Percentiles rank a stretch among this genome's conserved stretches.
Evolutionary conservation across 257 asterid genomes (phyloP).

Genomic region (Lavandula angustifolia): DNA sequence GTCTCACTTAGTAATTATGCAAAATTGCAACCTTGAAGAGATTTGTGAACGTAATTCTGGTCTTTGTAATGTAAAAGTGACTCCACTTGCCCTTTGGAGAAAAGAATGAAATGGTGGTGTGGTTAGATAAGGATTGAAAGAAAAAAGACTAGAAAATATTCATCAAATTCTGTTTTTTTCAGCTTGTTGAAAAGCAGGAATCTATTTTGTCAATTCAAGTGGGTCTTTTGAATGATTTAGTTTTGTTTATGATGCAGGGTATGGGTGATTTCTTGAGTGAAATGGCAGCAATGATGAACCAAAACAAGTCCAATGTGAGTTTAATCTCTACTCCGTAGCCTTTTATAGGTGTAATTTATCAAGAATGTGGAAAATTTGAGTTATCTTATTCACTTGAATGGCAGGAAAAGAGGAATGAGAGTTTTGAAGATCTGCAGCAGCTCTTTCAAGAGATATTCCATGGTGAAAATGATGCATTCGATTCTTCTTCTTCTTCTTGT

Average conservation of each 20-base stretch:
- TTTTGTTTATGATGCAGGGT: constrained; percentile 50
- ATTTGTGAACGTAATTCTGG: neutral
- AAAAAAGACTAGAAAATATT: neutral
- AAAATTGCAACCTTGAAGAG: neutral
- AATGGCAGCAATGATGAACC: constrained; percentile 73
- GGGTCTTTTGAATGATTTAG: neutral
- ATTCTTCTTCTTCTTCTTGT: constrained; percentile 47
- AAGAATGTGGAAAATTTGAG: constrained; percentile 10
- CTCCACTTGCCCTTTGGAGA: neutral
- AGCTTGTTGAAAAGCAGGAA: neutral
- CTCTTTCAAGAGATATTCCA: constrained; percentile 61
- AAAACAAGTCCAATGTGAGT: constrained; percentile 57
- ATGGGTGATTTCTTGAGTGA: constrained; percentile 80
- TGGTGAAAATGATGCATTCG: constrained; percentile 33
- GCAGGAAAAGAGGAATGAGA: constrained; percentile 60
- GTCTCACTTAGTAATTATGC: neutral
- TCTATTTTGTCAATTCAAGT: neutral
- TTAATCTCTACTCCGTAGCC: neutral
- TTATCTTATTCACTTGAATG: constrained; percentile 41
- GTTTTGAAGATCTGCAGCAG: constrained; percentile 61
- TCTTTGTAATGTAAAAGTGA: neutral
- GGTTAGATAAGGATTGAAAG: neutral
- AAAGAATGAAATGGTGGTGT: constrained; percentile 6
- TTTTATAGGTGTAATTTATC: neutral
- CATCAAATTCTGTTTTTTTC: constrained; percentile 1